Evolutionary conservation across 1,139 yeast genomes (phyloP), one percentile per base, ranked within the genome.

Genomic region (Yarrowia galli): DNA sequence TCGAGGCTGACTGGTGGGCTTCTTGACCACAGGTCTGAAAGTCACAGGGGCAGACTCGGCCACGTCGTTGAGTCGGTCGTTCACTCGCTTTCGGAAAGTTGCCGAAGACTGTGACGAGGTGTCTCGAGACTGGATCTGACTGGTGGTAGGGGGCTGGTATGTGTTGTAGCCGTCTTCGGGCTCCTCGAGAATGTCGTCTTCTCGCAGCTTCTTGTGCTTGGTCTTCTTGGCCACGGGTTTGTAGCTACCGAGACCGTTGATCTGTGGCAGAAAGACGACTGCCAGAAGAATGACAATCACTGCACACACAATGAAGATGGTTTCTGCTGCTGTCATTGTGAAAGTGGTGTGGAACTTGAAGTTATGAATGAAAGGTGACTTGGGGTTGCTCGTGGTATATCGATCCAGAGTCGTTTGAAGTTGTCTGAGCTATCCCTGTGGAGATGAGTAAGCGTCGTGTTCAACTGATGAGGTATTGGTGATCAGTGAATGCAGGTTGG

Each of bases 51-150:
- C 64, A 2, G 46, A 40, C 9, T 43, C 42, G 6, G 40, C 49
- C 8, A 28, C 51, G 5, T 58, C 64, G 20, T 58, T 58, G 20
- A 58, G 64, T 2, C 51, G 51, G 28, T 58, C 64, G 40, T 58
- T 58, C 22, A 58, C 51, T 10, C 64, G 64, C 42, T 58, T 58
- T 43, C 64, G 38, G 20, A 58, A 43, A 7, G 64, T 42, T 7
- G 64, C 12, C 13, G 51, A 13, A 15, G 40, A 40, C 49, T 43
- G 40, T 7, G 51, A 20, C 15, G 51, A 42, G 10, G 40, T 43
- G 42, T 58, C 64, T 5, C 64, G 64, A 2, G 64, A 58, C 51
- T 58, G 64, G 51, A 58, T 58, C 51, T 58, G 64, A 10, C 42
- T 28, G 6, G 64, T 58, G 51, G 64, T 58, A 2, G 64, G 64